phyloP scores from a whole-genome alignment of 2,329 filamentous ascomycete species.

The Fusarium piperis region DNA sequence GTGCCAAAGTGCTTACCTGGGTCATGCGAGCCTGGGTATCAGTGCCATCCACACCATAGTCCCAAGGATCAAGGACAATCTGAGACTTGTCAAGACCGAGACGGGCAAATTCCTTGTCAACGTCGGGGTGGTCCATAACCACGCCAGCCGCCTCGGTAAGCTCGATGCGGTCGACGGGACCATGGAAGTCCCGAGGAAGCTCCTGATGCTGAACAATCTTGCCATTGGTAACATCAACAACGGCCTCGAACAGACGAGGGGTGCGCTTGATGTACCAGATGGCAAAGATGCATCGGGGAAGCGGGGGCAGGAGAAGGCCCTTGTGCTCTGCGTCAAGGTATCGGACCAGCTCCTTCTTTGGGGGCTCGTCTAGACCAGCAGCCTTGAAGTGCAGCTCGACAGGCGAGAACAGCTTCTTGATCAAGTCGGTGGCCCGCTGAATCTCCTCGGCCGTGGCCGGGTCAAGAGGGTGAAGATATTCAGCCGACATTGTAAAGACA shows the following conservation, averaged over 20 bases:
- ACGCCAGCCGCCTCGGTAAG: constrained; percentile 5
- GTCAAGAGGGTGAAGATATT: constrained; percentile 16
- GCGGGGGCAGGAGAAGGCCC: neutral
- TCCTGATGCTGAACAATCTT: constrained; percentile 15
- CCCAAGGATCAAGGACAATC: constrained; percentile 22
- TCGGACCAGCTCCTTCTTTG: constrained; percentile 3
- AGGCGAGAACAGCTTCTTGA: constrained; percentile 10
- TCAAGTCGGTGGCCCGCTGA: constrained; percentile 2
- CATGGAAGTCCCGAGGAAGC: constrained; percentile 21
- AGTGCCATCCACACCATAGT: constrained; percentile 17
- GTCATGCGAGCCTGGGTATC: constrained; percentile 15
- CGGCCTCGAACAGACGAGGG: constrained; percentile 17
- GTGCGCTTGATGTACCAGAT: constrained; percentile 25
- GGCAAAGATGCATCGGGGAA: constrained; percentile 12
- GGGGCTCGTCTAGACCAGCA: constrained; percentile 14
- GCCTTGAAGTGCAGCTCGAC: constrained; percentile 26
- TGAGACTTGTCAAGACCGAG: neutral
- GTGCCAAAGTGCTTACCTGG: neutral
- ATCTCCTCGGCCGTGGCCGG: constrained; percentile 21
- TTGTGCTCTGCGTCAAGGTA: constrained; percentile 20
- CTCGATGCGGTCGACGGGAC: constrained; percentile 15
- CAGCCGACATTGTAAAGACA: neutral
- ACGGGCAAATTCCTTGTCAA: constrained; percentile 13
- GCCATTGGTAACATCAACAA: constrained; percentile 16
- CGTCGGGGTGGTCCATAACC: constrained; percentile 9